Evolutionary conservation across 371 early-diverging fungal genomes (phyloP).

Genomic region (Parasitella parasitica): DNA sequence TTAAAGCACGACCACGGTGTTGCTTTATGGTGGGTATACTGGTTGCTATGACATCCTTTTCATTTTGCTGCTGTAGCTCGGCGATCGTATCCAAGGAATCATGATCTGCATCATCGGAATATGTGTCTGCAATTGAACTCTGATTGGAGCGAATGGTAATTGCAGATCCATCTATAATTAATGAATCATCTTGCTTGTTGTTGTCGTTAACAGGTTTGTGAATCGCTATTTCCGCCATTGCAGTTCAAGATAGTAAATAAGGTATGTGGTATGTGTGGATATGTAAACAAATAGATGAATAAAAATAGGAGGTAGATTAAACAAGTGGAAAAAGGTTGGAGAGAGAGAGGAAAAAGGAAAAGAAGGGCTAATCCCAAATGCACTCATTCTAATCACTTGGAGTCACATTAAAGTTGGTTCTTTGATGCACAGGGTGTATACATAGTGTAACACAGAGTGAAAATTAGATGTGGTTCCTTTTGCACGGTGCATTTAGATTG

Average conservation of each 20-base stretch:
- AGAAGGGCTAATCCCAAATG: neutral
- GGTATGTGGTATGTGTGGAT: neutral
- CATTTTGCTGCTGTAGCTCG: conserved; percentile 3
- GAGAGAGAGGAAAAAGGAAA: neutral
- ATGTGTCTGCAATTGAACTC: conserved; percentile 17
- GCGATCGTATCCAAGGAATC: conserved; percentile 23
- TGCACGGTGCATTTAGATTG: neutral
- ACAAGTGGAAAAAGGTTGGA: neutral
- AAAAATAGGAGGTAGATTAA: neutral
- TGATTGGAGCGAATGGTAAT: conserved; percentile 9
- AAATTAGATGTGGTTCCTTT: neutral
- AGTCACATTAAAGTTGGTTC: neutral
- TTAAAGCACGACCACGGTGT: conserved; percentile 21
- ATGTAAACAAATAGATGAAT: neutral
- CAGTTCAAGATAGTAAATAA: neutral
- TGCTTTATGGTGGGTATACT: neutral
- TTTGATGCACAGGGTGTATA: neutral
- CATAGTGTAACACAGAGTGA: neutral
- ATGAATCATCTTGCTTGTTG: neutral
- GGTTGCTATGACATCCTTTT: conserved; percentile 3
- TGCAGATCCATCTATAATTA: conserved; percentile 12
- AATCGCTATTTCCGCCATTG: neutral
- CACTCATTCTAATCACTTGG: neutral
- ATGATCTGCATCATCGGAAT: conserved; percentile 16
- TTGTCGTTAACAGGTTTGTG: neutral